Evolutionary conservation across 192 early-diverging fungal genomes (phyloP).

Genomic region (Coemansia sp.): DNA sequence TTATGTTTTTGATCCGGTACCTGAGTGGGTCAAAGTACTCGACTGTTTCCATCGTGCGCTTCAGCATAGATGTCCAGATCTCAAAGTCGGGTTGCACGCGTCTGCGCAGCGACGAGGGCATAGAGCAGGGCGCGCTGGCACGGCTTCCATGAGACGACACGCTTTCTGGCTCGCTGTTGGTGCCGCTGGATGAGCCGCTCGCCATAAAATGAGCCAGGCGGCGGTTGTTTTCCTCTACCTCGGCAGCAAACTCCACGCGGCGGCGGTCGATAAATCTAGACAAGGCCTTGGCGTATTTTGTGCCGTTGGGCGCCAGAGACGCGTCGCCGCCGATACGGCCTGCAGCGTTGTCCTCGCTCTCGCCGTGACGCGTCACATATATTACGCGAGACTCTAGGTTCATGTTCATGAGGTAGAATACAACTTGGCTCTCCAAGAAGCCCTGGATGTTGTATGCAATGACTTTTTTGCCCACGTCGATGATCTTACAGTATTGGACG

Average conservation of each 20-base stretch:
- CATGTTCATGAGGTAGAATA: slow-evolving; percentile 99
- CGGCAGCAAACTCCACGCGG: slow-evolving; percentile 49
- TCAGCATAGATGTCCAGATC: slow-evolving; percentile 87
- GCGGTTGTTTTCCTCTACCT: slow-evolving; percentile 52
- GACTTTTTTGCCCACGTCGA: slow-evolving; percentile 95
- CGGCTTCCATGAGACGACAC: slow-evolving; percentile 12
- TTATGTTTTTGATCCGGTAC: slow-evolving; percentile 79
- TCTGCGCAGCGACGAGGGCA: slow-evolving; percentile 14
- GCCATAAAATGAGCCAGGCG: slow-evolving; percentile 35
- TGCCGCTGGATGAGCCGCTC: slow-evolving; percentile 26
- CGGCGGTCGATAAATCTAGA: slow-evolving; percentile 72
- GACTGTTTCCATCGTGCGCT: slow-evolving; percentile 81
- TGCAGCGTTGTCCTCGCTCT: slow-evolving; percentile 81
- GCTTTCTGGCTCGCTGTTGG: slow-evolving; percentile 43
- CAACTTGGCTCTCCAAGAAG: slow-evolving; percentile 88
- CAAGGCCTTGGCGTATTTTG: slow-evolving; percentile 73
- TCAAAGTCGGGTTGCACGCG: slow-evolving; percentile 39
- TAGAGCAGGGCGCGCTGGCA: slow-evolving; percentile 11
- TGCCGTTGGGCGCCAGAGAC: slow-evolving; percentile 72
- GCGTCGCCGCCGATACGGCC: slow-evolving; percentile 90
- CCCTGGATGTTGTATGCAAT: slow-evolving; percentile 94
- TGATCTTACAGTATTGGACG: slow-evolving; percentile 91
- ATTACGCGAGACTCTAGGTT: slow-evolving; percentile 83
- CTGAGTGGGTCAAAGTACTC: slow-evolving; percentile 76
- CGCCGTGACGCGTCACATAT: slow-evolving; percentile 93